phyloP scores from a whole-genome alignment of 2,329 filamentous ascomycete species.

The Nothopassalora personata region DNA sequence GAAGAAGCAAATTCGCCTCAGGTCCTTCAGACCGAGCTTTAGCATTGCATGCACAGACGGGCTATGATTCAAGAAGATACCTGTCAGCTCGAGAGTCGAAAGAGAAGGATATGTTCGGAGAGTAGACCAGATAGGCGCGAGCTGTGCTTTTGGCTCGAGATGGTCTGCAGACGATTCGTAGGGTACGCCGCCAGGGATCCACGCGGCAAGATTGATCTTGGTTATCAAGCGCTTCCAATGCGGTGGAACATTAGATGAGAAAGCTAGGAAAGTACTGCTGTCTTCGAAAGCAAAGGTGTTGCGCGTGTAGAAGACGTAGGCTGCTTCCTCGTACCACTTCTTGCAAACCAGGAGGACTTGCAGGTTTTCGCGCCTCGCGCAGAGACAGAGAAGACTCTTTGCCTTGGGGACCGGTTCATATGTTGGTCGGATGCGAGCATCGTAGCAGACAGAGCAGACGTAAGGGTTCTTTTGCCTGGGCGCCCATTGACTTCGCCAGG shows the following conservation, averaged over 20 bases:
- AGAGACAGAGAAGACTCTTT: conserved; percentile 14
- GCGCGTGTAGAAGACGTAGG: conserved; percentile 11
- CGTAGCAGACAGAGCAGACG: conserved; percentile 17
- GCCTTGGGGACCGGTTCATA: conserved; percentile 4
- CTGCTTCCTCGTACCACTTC: conserved; percentile 17
- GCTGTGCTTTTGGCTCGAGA: not conserved
- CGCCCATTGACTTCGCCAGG: conserved; percentile 17
- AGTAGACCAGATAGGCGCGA: not conserved
- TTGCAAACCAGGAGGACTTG: conserved; percentile 15
- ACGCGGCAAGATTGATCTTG: conserved; percentile 6
- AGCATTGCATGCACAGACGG: conserved; percentile 1
- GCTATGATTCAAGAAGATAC: not conserved
- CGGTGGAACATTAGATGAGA: conserved; percentile 1
- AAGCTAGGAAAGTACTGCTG: conserved; percentile 1
- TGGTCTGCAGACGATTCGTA: not conserved
- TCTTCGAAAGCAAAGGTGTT: conserved; percentile 22
- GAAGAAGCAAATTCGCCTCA: conserved; percentile 2
- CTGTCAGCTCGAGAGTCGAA: conserved; percentile 13
- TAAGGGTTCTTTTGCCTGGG: conserved; percentile 11
- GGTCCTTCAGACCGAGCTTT: conserved; percentile 1
- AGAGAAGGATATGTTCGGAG: conserved; percentile 8
- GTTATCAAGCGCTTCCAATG: conserved; percentile 5
- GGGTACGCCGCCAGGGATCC: not conserved
- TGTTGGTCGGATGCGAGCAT: conserved; percentile 4
- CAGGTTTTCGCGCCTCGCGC: conserved; percentile 14